A percentile compares a stretch with the other conserved stretches of the same genome.
These are phyloP conservation scores for Teunomyces gatunensis DNA, from an alignment of 805 yeast species.

Conservation along the genomic window DNA sequence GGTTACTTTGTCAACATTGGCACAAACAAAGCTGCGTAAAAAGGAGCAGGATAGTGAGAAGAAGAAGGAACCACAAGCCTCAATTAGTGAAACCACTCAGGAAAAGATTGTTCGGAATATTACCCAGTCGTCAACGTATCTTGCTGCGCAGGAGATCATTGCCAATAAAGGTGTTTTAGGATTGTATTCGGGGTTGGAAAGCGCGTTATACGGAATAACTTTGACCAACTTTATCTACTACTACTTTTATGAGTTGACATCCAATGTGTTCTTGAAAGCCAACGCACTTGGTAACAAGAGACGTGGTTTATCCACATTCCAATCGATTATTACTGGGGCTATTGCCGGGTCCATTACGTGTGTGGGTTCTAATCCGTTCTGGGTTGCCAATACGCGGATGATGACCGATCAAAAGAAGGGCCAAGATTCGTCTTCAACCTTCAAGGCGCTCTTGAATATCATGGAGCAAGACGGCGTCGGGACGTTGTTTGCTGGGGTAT, in stretches of 20 bases:
- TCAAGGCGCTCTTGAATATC: conserved; percentile 60
- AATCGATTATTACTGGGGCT: conserved; percentile 75
- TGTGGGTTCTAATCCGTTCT: conserved; percentile 79
- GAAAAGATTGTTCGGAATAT: conserved; percentile 15
- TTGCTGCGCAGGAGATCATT: conserved; percentile 42
- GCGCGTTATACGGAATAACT: conserved; percentile 83
- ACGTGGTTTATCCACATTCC: conserved; percentile 54
- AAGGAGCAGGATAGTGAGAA: conserved; percentile 12
- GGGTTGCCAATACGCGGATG: conserved; percentile 93
- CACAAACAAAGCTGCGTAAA: conserved; percentile 61
- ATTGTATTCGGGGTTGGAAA: conserved; percentile 80
- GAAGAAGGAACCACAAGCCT: conserved; percentile 9
- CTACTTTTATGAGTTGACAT: conserved; percentile 80
- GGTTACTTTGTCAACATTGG: conserved; percentile 81
- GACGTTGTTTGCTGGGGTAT: conserved; percentile 78
- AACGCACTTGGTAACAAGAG: conserved; percentile 22
- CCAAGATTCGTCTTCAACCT: conserved; percentile 40
- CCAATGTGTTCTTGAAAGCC: conserved; percentile 42
- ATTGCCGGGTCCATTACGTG: conserved; percentile 87
- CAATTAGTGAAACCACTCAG: conserved; percentile 13
- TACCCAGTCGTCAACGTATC: conserved; percentile 15
- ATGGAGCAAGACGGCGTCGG: conserved; percentile 66
- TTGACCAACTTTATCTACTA: conserved; percentile 86
- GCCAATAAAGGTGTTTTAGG: conserved; percentile 63
- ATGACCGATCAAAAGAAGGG: conserved; percentile 52